These are phyloP conservation scores for Boletus holoroseus DNA, from an alignment of 1,284 basidiomycete genomes.

Conservation along the genomic window DNA sequence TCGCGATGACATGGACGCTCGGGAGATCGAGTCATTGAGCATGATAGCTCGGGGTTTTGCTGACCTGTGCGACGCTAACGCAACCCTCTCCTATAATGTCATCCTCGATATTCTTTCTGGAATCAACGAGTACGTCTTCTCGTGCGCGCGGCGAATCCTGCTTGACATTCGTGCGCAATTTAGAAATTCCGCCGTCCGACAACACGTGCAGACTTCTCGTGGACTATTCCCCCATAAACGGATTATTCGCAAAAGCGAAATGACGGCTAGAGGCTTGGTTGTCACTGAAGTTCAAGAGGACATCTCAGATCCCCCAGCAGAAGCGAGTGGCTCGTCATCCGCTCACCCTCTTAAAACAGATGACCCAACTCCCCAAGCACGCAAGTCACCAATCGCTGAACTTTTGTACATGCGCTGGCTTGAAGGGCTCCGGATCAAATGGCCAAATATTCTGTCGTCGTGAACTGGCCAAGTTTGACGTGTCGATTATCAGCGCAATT, in stretches of 20 bases:
- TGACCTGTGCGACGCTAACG: conserved; percentile 76
- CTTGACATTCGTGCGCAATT: conserved; percentile 7
- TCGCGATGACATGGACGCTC: conserved; percentile 78
- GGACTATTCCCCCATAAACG: conserved; percentile 73
- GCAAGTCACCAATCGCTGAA: conserved; percentile 85
- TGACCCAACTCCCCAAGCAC: conserved; percentile 36
- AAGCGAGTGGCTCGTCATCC: conserved; percentile 30
- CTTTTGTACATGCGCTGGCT: conserved; percentile 94
- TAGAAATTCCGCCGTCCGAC: conserved; percentile 68
- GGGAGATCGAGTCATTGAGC: conserved; percentile 83
- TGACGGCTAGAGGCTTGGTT: conserved; percentile 73
- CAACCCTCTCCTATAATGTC: conserved; percentile 79
- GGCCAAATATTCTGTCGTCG: conserved; percentile 65
- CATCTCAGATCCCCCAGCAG: conserved; percentile 44
- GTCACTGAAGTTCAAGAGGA: conserved; percentile 76
- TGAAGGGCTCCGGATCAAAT: conserved; percentile 83
- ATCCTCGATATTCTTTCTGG: conserved; percentile 86
- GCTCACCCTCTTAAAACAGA: conserved; percentile 32
- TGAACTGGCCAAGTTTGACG: conserved; percentile 4
- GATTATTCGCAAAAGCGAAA: conserved; percentile 71
- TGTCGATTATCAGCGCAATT: not conserved
- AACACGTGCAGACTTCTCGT: conserved; percentile 71
- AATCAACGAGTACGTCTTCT: conserved; percentile 74
- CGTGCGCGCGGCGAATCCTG: not conserved
- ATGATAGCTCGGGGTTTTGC: conserved; percentile 87